phyloP scores from a whole-genome alignment of 257 asterid genomes.

The Nyctanthes arbortristis region DNA sequence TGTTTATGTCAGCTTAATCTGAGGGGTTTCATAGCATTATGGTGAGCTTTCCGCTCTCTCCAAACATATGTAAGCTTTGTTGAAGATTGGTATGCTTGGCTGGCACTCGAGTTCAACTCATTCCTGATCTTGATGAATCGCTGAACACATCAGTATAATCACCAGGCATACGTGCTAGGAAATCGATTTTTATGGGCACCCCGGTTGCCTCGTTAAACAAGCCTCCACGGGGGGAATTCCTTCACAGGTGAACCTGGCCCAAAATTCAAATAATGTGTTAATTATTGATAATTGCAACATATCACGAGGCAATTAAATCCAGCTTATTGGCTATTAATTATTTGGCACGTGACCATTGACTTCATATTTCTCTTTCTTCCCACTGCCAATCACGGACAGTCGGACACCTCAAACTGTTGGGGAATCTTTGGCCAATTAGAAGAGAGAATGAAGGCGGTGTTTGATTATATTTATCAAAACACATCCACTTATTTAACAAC shows the following conservation, averaged over 20 bases:
- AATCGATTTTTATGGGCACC: slow-evolving; percentile 67
- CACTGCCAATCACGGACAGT: too few relatives aligned
- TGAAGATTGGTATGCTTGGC: slow-evolving; percentile 66
- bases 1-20: slow-evolving; percentile 42
- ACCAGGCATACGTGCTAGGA: slow-evolving; percentile 85
- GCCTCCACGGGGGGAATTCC: slow-evolving; percentile 95
- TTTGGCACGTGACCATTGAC: too few relatives aligned
- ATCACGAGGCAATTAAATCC: too few relatives aligned
- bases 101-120: slow-evolving; percentile 85
- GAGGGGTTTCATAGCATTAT: slow-evolving; percentile 55
- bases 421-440: too few relatives aligned
- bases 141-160: slow-evolving; percentile 91
- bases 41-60: slow-evolving; percentile 90
- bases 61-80: slow-evolving; percentile 75
- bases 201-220: slow-evolving; percentile 90
- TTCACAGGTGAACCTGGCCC: slow-evolving; percentile 80
- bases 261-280: too few relatives aligned
- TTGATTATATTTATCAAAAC: too few relatives aligned
- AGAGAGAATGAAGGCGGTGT: too few relatives aligned
- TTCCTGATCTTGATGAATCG: slow-evolving; percentile 67
- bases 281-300: too few relatives aligned
- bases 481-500: too few relatives aligned
- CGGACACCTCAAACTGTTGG: too few relatives aligned
- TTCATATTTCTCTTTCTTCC: too few relatives aligned
- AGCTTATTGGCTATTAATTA: too few relatives aligned